Conservation (phyloP, 2,329 filamentous ascomycete species). For the Aspergillus fumigatus region DNA sequence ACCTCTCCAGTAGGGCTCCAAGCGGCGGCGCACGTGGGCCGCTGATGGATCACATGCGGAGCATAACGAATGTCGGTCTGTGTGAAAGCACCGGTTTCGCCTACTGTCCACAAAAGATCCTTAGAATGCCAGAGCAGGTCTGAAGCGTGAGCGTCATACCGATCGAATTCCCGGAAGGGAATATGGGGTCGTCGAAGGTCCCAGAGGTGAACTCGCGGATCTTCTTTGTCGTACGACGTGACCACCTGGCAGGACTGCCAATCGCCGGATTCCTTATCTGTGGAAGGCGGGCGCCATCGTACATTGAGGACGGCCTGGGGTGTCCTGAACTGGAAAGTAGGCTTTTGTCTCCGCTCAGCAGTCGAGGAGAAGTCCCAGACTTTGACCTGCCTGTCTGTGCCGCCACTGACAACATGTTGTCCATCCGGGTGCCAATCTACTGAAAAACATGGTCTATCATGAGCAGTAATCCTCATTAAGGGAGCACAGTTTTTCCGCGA, state of each 20-base stretch:
- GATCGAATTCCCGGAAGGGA: constrained; percentile 59
- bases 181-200: constrained; percentile 58
- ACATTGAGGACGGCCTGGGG: constrained; percentile 60
- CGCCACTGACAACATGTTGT: constrained; percentile 59
- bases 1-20: constrained; percentile 57
- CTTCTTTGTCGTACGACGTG: constrained; percentile 58
- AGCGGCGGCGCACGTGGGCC: constrained; percentile 53
- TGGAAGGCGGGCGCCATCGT: constrained; percentile 58
- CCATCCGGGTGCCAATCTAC: constrained; percentile 66
- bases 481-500: constrained; percentile 54
- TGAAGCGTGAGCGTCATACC: constrained; percentile 51
- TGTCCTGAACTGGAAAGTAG: constrained; percentile 54
- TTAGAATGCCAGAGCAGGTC: constrained; percentile 62
- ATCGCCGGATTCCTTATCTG: constrained; percentile 49
- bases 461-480: constrained; percentile 57
- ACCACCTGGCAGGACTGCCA: constrained; percentile 60
- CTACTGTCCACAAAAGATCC: constrained; percentile 62
- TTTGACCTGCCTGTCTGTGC: constrained; percentile 58
- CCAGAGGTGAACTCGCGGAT: constrained; percentile 60
- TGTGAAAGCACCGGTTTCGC: constrained; percentile 56
- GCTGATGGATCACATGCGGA: constrained; percentile 54
- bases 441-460: constrained; percentile 56
- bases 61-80: constrained; percentile 60
- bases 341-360: constrained; percentile 55
- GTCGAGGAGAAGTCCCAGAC: constrained; percentile 59